Base-by-base conservation (phyloP, 108 stramenopile genomes). In the Nitzschia inconspicua region DNA sequence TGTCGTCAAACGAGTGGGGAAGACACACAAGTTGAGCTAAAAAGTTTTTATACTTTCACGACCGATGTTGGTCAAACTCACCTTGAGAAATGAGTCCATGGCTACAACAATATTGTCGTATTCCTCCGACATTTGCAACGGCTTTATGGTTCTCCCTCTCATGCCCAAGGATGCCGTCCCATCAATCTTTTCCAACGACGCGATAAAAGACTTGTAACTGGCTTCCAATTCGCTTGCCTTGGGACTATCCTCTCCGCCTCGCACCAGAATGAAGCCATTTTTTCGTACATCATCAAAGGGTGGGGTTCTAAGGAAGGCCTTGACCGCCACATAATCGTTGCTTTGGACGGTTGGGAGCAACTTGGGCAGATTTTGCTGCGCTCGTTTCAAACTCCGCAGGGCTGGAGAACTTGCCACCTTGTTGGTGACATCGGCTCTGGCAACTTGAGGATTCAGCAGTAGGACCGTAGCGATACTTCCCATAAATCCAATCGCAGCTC, bases 241-340 rank as follows among this genome's bases (percentile, higher is more conserved):
- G 29, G 77, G 67, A 23, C 77, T 75, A 63, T 85, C 84, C 60
- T 85, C 84, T 4, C 68, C 79, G 4, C 67, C 84, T 20, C 60
- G 35, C 2, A 85, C 70, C 16, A 85, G 39, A n/a, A 48, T 63
- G 7, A 61, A 32, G 25, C 61, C 60, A 46, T 67, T 63, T 57
- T 79, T 81, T 23, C 84, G 61, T 13, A 80, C 20, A 9, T 69
- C 67, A 28, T 52, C 54, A 42, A 81, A 54, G 10, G 75, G 68
- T 31, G 77, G 70, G 29, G 39, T 60, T 5, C 79, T 70, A 14
- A 81, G 47, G n/a, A 60, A 68, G 23, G 43, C 58, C 52, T 73
- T 75, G 13, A 83, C 41, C 31, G 43, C 71, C 14, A 58, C 27
- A 39, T 65, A 83, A 52, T 79, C 70, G 23, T 67, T 64, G 23